These are phyloP conservation scores for Crithidia expoeki DNA, from an alignment of 208 protist genomes.

Conservation along the genomic window DNA sequence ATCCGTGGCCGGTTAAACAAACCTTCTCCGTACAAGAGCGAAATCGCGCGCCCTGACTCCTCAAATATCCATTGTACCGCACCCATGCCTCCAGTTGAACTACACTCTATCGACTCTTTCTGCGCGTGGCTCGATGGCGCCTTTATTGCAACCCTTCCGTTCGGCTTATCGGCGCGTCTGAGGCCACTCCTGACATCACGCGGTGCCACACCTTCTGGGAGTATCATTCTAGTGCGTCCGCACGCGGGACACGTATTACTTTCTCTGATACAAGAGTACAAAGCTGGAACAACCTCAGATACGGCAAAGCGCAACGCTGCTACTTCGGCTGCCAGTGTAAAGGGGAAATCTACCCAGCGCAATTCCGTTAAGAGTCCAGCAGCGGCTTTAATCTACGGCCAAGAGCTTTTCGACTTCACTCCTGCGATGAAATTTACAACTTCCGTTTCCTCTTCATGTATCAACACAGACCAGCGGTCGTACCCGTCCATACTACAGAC, in stretches of 20 bases:
- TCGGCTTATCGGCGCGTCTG: constrained; percentile 29
- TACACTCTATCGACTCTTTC: constrained; percentile 18
- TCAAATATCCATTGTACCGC: neutral
- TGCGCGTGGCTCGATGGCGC: constrained; percentile 21
- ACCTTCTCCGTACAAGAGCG: too few relatives aligned
- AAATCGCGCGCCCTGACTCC: too few relatives aligned
- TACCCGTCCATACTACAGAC: constrained; percentile 16
- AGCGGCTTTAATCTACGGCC: too few relatives aligned
- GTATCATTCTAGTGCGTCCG: constrained; percentile 17
- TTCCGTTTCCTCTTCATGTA: neutral
- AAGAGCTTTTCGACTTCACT: neutral
- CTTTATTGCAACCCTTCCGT: constrained; percentile 9
- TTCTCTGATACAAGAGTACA: neutral
- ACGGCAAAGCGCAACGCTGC: neutral
- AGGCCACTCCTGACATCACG: neutral
- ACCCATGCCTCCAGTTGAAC: constrained; percentile 13
- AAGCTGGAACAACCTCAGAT: neutral
- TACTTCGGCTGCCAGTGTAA: neutral
- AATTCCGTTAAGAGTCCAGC: too few relatives aligned
- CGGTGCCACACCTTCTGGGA: neutral
- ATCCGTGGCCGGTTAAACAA: too few relatives aligned
- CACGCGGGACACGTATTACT: constrained; percentile 24
- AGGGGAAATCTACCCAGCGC: too few relatives aligned
- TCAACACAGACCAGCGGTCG: neutral
- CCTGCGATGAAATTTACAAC: too few relatives aligned